Base-by-base conservation (phyloP, 306 rosid species). In the Medicago ruthenica region DNA sequence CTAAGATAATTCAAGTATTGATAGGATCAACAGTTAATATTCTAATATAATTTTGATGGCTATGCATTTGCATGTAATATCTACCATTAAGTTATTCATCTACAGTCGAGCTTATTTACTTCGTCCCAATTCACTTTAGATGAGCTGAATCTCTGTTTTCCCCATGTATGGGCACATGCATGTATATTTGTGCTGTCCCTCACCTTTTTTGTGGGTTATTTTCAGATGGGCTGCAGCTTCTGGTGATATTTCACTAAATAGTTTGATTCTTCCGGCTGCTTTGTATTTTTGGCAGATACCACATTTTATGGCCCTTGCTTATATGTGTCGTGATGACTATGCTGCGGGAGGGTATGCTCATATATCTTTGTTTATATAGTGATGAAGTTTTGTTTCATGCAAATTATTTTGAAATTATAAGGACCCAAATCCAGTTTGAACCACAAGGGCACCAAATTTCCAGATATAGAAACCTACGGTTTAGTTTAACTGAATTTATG, bases 281-380 rank as follows among this genome's bases (percentile, higher is more conserved):
- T 86, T 95, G 75, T 95, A 95, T 85, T 95, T 95, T 83, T 95
- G 98, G 98, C 97, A 95, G 84, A 64, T 95, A 78, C 98, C 97
- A 6, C 98, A 95, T 87, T 95, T 95, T 84, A 95, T 95, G 98
- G 97, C 98, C 74, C 96, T 95, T 40, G 98, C 98, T 18, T 95
- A 92, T 74, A 64, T 92, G 89, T 95, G 98, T 80, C 96, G 97
- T 16, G 40, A 75, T 50, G 98, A 95, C 76, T 95, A 92, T 87
- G 97, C 97, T 61, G 97, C 92, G 0, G 98, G 97, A 84, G 97
- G 98, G 97, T 95, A 90, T 80, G 98, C 13, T 20, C 37, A 50
- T 50, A 17, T 67, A 27, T 68, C 58, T 27, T 58, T 53, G 27
- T 83, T 66, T 71, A 42, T 70, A 27, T 53, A 9, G 66, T 31